Percentiles rank a stretch among this genome's conserved stretches.
These are phyloP conservation scores for Pluteus cervinus DNA, from an alignment of 768 basidiomycete species.

Conservation along the genomic window DNA sequence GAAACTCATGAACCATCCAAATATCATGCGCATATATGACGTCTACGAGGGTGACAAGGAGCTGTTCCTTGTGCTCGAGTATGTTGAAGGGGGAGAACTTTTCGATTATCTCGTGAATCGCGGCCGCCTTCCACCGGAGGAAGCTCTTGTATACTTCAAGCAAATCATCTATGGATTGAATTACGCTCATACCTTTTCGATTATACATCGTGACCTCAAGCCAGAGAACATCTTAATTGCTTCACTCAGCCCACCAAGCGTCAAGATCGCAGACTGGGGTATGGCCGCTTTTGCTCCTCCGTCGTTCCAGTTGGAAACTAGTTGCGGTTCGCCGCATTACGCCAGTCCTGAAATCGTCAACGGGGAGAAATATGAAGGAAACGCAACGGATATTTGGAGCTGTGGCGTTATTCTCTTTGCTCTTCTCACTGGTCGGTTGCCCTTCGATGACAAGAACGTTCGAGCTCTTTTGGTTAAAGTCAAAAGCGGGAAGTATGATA, in stretches of 20 bases:
- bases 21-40: constrained; percentile 92
- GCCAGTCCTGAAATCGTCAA: constrained; percentile 96
- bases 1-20: constrained; percentile 98
- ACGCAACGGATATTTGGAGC: constrained; percentile 93
- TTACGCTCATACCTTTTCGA: constrained; percentile 96
- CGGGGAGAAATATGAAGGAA: constrained; percentile 83
- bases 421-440: constrained; percentile 83
- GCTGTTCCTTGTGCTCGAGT: constrained; percentile 90
- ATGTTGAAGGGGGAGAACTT: constrained; percentile 92
- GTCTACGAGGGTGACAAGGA: constrained; percentile 92
- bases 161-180: constrained; percentile 94
- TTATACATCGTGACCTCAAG: constrained; percentile 96
- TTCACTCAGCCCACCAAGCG: constrained; percentile 67
- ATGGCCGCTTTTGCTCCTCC: constrained; percentile 96
- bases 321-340: constrained; percentile 95
- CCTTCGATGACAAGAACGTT: constrained; percentile 91
- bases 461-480: constrained; percentile 77
- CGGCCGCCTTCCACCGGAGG: constrained; percentile 70
- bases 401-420: constrained; percentile 93
- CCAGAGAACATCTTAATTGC: constrained; percentile 96
- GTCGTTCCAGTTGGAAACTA: constrained; percentile 81
- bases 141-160: constrained; percentile 90
- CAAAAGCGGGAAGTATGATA: constrained; percentile 77
- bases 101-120: constrained; percentile 94
- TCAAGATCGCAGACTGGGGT: constrained; percentile 98